Percentiles rank a stretch among this genome's conserved stretches.
These are phyloP conservation scores for Kazachstania sp. DNA, from an alignment of 1,139 yeast genomes.

Conservation along the genomic window DNA sequence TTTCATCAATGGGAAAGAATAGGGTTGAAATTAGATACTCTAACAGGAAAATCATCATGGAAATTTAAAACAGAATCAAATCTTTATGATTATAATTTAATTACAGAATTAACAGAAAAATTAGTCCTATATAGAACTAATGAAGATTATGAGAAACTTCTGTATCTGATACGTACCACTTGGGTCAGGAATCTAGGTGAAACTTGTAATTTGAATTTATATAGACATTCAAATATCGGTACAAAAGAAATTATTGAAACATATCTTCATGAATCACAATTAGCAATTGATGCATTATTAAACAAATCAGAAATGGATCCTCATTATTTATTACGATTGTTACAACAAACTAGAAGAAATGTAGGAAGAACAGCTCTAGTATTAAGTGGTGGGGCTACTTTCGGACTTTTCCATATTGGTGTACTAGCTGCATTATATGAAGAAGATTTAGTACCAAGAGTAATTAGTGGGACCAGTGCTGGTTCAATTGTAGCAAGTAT, in stretches of 20 bases:
- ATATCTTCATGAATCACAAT: slow-evolving; percentile 68
- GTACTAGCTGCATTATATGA: slow-evolving; percentile 74
- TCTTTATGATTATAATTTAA: slow-evolving; percentile 62
- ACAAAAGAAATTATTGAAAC: slow-evolving; percentile 79
- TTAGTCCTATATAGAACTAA: slow-evolving; percentile 50
- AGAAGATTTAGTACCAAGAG: slow-evolving; percentile 68
- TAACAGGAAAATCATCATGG: slow-evolving; percentile 59
- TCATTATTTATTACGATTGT: slow-evolving; percentile 60
- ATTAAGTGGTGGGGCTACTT: slow-evolving; percentile 90
- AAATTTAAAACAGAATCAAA: slow-evolving; percentile 51
- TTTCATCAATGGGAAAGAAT: slow-evolving; percentile 65
- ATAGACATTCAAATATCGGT: slow-evolving; percentile 73
- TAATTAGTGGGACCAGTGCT: slow-evolving; percentile 92
- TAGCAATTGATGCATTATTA: slow-evolving; percentile 41
- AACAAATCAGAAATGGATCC: slow-evolving; percentile 50
- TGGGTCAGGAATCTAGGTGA: slow-evolving; percentile 84
- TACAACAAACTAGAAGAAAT: slow-evolving; percentile 81
- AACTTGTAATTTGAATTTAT: slow-evolving; percentile 74
- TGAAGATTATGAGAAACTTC: slow-evolving; percentile 50
- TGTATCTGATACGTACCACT: slow-evolving; percentile 72
- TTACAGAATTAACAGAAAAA: slow-evolving; percentile 46
- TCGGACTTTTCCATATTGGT: slow-evolving; percentile 89
- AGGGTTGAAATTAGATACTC: slow-evolving; percentile 54
- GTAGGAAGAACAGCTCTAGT: slow-evolving; percentile 91
- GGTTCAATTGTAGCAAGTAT: slow-evolving; percentile 93